Percentiles rank a stretch among this genome's conserved stretches.
Conservation (phyloP, 2,329 filamentous ascomycete species). For the Botrytis tulipae region DNA sequence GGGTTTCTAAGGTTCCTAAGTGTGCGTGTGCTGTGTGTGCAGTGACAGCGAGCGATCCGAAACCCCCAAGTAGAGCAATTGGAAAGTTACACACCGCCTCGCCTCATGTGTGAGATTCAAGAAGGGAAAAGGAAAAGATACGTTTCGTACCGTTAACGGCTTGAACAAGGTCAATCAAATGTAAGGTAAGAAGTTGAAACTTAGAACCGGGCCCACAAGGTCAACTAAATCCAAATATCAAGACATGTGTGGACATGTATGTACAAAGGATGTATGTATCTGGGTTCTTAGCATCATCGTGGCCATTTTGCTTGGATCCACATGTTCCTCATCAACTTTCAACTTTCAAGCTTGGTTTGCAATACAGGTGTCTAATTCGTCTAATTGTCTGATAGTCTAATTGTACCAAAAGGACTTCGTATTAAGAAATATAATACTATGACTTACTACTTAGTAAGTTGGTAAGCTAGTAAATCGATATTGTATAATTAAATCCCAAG, state of each 20-base stretch:
- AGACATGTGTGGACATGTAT: neutral
- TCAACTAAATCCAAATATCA: neutral
- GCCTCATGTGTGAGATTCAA: conserved; percentile 13
- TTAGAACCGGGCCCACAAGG: neutral
- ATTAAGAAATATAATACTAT: neutral
- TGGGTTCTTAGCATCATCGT: neutral
- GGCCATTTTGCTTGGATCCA: neutral
- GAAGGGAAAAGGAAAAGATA: neutral
- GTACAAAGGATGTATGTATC: neutral
- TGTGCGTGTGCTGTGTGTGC: conserved; percentile 12
- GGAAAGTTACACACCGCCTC: conserved; percentile 19
- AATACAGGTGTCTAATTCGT: neutral
- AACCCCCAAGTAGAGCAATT: conserved; percentile 12
- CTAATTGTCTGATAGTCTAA: neutral
- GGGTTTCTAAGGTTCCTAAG: neutral
- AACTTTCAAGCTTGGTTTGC: neutral
- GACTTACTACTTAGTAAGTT: neutral
- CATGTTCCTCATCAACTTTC: neutral
- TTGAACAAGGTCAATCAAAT: neutral
- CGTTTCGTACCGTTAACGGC: conserved; percentile 1
- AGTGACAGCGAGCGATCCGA: conserved; percentile 20
- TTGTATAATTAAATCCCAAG: neutral
- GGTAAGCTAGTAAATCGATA: neutral
- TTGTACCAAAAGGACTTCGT: neutral
- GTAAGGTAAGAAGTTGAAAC: neutral